A percentile compares a stretch with the other conserved stretches of the same genome.
These are phyloP conservation scores for Candida saitoana DNA, from an alignment of 805 yeast species.

Conservation along the genomic window DNA sequence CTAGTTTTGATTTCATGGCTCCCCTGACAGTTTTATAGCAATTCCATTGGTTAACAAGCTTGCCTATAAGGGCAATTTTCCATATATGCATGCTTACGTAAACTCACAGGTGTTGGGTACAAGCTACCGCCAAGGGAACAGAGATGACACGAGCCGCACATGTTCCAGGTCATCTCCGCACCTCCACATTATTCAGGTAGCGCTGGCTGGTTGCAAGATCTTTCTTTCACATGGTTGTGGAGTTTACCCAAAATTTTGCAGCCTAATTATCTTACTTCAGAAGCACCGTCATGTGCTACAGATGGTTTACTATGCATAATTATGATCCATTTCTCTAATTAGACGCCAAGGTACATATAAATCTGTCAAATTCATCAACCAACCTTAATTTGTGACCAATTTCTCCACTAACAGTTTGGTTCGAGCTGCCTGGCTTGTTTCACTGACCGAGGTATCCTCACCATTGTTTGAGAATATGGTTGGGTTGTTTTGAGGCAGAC, in stretches of 20 bases:
- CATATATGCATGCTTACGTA: background rate
- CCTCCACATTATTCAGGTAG: no score
- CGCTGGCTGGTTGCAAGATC: background rate
- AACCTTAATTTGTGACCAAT: no score
- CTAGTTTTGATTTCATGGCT: background rate
- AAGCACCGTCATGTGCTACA: background rate
- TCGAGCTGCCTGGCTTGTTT: no score
- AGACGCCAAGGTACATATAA: no score
- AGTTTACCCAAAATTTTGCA: slow-evolving; percentile 1
- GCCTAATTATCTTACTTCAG: background rate
- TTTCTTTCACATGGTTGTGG: background rate
- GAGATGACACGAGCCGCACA: no score
- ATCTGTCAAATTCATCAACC: no score
- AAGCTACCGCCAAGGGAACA: background rate
- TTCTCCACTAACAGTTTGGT: no score
- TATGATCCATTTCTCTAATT: no score
- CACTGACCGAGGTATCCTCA: background rate
- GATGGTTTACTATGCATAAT: background rate
- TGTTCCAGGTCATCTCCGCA: no score
- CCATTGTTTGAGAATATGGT: no score
- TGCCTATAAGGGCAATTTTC: background rate
- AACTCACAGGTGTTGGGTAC: slow-evolving; percentile 1
- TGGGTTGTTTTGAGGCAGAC: background rate
- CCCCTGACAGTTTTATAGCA: background rate
- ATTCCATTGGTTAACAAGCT: background rate